Base-by-base conservation (phyloP, 441 rosid genomes). In the Croton laevigatus region DNA sequence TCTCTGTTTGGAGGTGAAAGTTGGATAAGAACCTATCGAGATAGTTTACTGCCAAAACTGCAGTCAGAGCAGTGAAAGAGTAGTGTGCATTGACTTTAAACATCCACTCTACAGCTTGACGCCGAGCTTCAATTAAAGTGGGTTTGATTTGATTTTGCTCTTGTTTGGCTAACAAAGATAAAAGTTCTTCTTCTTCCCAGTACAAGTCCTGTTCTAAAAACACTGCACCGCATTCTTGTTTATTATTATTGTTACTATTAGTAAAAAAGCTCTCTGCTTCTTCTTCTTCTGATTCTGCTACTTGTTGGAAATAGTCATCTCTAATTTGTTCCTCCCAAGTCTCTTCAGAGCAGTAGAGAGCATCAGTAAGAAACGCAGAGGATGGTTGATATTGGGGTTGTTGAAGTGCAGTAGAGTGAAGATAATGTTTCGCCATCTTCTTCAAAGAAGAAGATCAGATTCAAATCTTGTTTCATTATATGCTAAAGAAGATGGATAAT, bases 91-190 rank as follows among this genome's bases (percentile, higher is more conserved):
- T 76, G 75, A 81, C 96, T 66, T 72, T 79, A 5, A 90, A 70
- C 72, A 90, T 87, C 91, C 93, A 82, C 46, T 81, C 86, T 66
- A 87, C 88, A 51, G 89, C 88, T 73, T 84, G 83, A 17, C 68
- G 36, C n/a, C 93, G 84, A 67, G 80, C 78, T 57, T n/a, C 23
- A n/a, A 70, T 78, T 17, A 81, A 73, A 77, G 70, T 71, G 22
- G 74, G 70, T 40, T 73, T 64, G 55, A 23, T 62, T 11, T 69
- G 83, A 45, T 73, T 82, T 38, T 59, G 73, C 68, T 81, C 79
- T 78, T 89, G 82, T 68, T 80, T 89, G 22, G 81, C 73, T 14
- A 88, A 73, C 32, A 89, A 55, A 42, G 76, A 65, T 20, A 77
- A 53, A 74, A 86, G 85, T 66, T 89, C 91, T 4, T 84, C 84